phyloP scores from a whole-genome alignment of 352 stramenopile genomes.

The Pythium plurisporium region DNA sequence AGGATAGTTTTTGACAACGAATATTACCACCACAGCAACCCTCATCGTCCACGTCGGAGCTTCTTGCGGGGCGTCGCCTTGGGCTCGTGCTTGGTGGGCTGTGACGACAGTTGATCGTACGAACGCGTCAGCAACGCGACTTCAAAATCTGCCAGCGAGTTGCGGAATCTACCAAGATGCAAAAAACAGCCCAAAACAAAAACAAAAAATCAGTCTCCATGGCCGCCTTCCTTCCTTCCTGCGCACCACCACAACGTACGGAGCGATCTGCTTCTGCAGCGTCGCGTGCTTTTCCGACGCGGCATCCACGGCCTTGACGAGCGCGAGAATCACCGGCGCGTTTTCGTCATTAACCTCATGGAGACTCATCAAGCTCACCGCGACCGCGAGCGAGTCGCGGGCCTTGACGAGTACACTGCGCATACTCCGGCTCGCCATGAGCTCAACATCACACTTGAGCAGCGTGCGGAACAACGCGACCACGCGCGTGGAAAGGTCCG shows the following conservation, averaged over 20 bases:
- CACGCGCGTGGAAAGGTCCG: slow-evolving; percentile 11
- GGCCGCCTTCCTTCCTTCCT: not conserved
- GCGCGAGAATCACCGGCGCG: slow-evolving; percentile 13
- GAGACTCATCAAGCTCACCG: slow-evolving; percentile 22
- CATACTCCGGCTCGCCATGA: slow-evolving; percentile 19
- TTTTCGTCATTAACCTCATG: slow-evolving; percentile 9
- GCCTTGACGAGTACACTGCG: slow-evolving; percentile 23
- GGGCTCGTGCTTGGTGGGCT: not conserved
- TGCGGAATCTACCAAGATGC: slow-evolving; percentile 12
- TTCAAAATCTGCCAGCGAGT: slow-evolving; percentile 20
- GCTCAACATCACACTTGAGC: slow-evolving; percentile 3
- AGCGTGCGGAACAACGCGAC: slow-evolving; percentile 11
- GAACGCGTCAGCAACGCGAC: slow-evolving; percentile 14
- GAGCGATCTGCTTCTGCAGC: slow-evolving; percentile 15
- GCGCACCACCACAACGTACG: slow-evolving; percentile 7
- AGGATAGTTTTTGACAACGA: too few species aligned
- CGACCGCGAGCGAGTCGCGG: slow-evolving; percentile 18
- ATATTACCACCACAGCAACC: too few species aligned
- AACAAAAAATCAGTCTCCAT: not conserved
- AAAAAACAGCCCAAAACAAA: not conserved
- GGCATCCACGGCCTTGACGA: slow-evolving; percentile 17
- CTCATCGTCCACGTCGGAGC: too few species aligned
- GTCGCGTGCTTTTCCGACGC: slow-evolving; percentile 16
- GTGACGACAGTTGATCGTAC: not conserved
- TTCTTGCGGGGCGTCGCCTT: not conserved